These are phyloP conservation scores for Schoenoplectus triqueter DNA, from an alignment of 202 grass and related monocot species.

Conservation along the genomic window DNA sequence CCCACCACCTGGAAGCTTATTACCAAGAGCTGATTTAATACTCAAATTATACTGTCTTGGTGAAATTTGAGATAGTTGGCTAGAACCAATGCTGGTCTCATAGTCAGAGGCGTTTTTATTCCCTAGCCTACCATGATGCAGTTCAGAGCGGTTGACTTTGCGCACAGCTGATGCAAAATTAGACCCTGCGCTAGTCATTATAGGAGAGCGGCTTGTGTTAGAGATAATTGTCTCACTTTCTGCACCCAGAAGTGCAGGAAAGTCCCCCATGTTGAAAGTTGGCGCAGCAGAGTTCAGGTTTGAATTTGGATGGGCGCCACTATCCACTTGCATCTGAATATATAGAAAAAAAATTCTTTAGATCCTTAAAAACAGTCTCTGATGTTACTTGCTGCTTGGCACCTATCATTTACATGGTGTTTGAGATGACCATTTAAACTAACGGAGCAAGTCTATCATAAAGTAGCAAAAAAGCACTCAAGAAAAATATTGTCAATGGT, in stretches of 20 bases:
- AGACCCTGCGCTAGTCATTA: constrained; percentile 52
- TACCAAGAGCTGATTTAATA: constrained; percentile 60
- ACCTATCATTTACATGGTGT: background rate
- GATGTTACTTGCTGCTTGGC: background rate
- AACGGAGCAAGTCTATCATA: too few relatives aligned
- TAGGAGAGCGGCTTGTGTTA: constrained; percentile 46
- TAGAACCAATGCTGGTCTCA: constrained; percentile 54
- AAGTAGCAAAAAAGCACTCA: too few relatives aligned
- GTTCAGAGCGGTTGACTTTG: constrained; percentile 67
- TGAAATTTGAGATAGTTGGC: constrained; percentile 46
- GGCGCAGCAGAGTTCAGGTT: constrained; percentile 56
- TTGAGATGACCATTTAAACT: background rate
- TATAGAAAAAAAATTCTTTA: background rate
- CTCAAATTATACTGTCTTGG: constrained; percentile 56
- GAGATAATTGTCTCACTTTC: constrained; percentile 67
- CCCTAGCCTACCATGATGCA: constrained; percentile 59
- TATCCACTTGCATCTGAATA: constrained; percentile 92
- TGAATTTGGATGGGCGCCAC: constrained; percentile 50
- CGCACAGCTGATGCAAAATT: constrained; percentile 91
- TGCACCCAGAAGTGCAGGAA: constrained; percentile 71
- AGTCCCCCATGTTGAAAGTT: constrained; percentile 77
- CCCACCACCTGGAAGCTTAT: constrained; percentile 66
- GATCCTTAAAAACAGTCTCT: background rate
- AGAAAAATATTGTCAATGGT: too few relatives aligned
- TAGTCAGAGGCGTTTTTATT: constrained; percentile 58